These are phyloP conservation scores for Nannochloropsis gaditana DNA, from an alignment of 108 stramenopile genomes.

Conservation along the genomic window DNA sequence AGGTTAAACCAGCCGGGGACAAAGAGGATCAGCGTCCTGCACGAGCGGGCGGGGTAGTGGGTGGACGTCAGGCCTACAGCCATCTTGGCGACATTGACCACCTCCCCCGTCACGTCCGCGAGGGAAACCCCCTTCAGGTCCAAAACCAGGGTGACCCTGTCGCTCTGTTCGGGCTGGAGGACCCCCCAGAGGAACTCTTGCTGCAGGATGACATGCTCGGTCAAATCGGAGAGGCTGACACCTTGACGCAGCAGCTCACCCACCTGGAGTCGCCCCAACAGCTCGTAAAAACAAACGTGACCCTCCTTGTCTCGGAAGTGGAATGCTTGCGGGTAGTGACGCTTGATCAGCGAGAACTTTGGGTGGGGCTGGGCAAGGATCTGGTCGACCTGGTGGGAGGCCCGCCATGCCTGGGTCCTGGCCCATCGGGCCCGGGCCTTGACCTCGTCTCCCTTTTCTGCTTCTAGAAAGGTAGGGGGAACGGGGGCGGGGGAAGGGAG, in stretches of 20 bases:
- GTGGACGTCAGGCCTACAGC: conserved; percentile 35
- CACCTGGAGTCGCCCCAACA: conserved; percentile 22
- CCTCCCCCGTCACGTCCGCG: conserved; percentile 27
- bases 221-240: neutral
- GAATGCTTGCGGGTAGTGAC: conserved; percentile 35
- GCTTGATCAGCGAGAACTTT: conserved; percentile 33
- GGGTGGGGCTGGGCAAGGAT: conserved; percentile 35
- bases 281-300: conserved; percentile 32
- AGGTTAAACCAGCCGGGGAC: conserved; percentile 36
- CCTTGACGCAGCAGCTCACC: conserved; percentile 8
- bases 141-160: conserved; percentile 27
- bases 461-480: conserved; percentile 35
- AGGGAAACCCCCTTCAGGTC: conserved; percentile 36
- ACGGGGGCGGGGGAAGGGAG: conserved; percentile 22
- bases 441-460: conserved; percentile 34
- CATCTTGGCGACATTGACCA: conserved; percentile 32
- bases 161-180: conserved; percentile 25
- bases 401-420: conserved; percentile 30
- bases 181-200: conserved; percentile 38
- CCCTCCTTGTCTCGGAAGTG: conserved; percentile 37
- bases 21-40: conserved; percentile 24
- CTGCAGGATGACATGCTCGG: neutral
- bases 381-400: conserved; percentile 23
- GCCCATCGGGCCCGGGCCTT: conserved; percentile 36
- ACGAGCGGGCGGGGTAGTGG: conserved; percentile 40